A percentile compares a stretch with the other conserved stretches of the same genome.
Conservation (phyloP, 345 rosid genomes). For the Populus tremula region DNA sequence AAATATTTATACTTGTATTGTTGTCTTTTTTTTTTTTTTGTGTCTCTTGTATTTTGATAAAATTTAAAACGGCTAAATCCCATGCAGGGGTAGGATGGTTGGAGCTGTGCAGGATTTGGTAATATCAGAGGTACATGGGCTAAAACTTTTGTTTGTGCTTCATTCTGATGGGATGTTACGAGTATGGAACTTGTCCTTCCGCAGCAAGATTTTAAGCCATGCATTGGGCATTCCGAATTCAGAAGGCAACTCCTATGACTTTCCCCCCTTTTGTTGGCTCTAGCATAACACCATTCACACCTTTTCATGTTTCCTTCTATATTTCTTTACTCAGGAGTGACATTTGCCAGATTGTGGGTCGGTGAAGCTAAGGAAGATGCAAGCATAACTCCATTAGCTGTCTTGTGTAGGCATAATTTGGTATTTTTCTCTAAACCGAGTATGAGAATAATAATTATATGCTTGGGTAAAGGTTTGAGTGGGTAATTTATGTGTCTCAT, state of each 20-base stretch:
- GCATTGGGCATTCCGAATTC: constrained; percentile 40
- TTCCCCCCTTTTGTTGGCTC: background rate
- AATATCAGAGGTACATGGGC: constrained; percentile 49
- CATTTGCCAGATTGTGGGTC: constrained; percentile 59
- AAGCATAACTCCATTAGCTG: constrained; percentile 56
- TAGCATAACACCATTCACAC: background rate
- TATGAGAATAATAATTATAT: background rate
- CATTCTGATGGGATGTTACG: constrained; percentile 69
- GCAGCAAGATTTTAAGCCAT: constrained; percentile 57
- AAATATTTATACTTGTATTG: background rate
- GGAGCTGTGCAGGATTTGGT: constrained; percentile 67
- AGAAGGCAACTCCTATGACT: constrained; percentile 50
- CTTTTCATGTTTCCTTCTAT: constrained; percentile 16
- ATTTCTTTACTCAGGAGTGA: constrained; percentile 47
- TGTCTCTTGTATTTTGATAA: background rate
- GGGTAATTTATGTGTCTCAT: no score
- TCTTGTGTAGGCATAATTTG: constrained; percentile 47
- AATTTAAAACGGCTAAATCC: constrained; percentile 3
- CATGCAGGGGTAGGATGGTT: constrained; percentile 61
- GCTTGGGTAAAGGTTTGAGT: background rate
- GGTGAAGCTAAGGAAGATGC: constrained; percentile 49
- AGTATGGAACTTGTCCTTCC: constrained; percentile 63
- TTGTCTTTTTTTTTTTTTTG: background rate
- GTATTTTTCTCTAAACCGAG: constrained; percentile 39
- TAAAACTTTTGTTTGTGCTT: constrained; percentile 50